These are phyloP conservation scores for Dorcoceras hygrometricum DNA, from an alignment of 257 asterid genomes.

Conservation along the genomic window DNA sequence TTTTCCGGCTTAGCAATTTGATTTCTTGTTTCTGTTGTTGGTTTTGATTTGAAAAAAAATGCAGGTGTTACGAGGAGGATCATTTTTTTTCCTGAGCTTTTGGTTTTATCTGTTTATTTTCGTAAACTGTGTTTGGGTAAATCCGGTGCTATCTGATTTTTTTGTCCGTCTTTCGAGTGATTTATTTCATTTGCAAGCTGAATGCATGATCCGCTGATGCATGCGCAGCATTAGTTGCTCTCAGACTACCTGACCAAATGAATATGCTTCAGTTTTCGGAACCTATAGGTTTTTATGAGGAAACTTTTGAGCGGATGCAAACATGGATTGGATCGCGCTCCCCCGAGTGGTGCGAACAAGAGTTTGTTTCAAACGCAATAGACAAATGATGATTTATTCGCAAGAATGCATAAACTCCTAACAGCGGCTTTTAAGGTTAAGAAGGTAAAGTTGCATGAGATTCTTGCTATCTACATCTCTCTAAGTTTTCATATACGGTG, in stretches of 20 bases:
- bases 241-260: conserved; percentile 6
- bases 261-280: conserved; percentile 20
- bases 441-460: background rate
- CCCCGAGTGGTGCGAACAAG: background rate
- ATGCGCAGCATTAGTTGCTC: conserved; percentile 15
- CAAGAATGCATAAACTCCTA: background rate
- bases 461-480: background rate
- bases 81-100: conserved; percentile 23
- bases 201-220: conserved; percentile 22
- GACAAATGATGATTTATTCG: conserved; percentile 5
- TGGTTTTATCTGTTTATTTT: background rate
- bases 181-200: conserved; percentile 12
- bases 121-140: conserved; percentile 19
- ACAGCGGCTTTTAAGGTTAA: conserved; percentile 2
- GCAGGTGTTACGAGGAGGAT: conserved; percentile 24
- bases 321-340: conserved; percentile 18
- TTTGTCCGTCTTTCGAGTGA: background rate
- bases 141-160: background rate
- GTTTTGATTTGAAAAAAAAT: conserved; percentile 26
- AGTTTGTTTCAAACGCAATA: background rate
- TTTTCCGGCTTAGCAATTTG: background rate
- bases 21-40: conserved; percentile 20
- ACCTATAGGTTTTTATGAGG: conserved; percentile 5
- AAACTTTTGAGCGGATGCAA: too few relatives aligned
- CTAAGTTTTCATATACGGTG: conserved; percentile 16